These are phyloP conservation scores for Kalmanozyma brasiliensis DNA, from an alignment of 1,284 basidiomycete species.

Conservation along the genomic window DNA sequence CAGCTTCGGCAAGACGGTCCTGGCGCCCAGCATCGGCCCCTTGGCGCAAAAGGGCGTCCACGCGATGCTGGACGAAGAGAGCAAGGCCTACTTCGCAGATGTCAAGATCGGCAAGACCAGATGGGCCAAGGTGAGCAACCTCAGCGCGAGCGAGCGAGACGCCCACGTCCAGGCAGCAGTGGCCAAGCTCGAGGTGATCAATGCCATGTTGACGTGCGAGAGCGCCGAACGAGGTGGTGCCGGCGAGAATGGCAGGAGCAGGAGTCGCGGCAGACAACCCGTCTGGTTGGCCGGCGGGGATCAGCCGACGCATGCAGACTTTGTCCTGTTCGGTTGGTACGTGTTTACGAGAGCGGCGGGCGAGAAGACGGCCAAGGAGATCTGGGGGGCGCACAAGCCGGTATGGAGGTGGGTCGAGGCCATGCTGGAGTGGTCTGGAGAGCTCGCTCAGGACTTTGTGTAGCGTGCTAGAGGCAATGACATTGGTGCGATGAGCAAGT, in stretches of 20 bases:
- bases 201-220: slow-evolving; percentile 39
- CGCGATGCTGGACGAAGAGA: slow-evolving; percentile 48
- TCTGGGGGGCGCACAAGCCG: slow-evolving; percentile 44
- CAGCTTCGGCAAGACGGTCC: slow-evolving; percentile 40
- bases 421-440: slow-evolving; percentile 49
- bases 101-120: slow-evolving; percentile 48
- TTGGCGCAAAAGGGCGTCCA: slow-evolving; percentile 35
- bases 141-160: slow-evolving; percentile 26
- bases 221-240: slow-evolving; percentile 17
- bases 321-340: slow-evolving; percentile 55
- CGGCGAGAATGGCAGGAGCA: slow-evolving; percentile 3
- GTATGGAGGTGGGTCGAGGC: slow-evolving; percentile 46
- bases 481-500: background rate
- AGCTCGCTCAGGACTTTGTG: slow-evolving; percentile 45
- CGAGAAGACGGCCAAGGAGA: slow-evolving; percentile 25
- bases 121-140: slow-evolving; percentile 28
- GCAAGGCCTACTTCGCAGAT: slow-evolving; percentile 49
- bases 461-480: slow-evolving; percentile 3
- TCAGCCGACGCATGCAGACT: slow-evolving; percentile 57
- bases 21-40: slow-evolving; percentile 42
- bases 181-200: slow-evolving; percentile 35
- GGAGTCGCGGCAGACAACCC: slow-evolving; percentile 7
- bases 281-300: slow-evolving; percentile 50
- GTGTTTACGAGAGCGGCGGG: slow-evolving; percentile 46
- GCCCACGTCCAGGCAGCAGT: slow-evolving; percentile 30